A percentile compares a stretch with the other conserved stretches of the same genome.
Conservation (phyloP, 225 moss, liverwort and hornwort genomes). For the Climacium dendroides region DNA sequence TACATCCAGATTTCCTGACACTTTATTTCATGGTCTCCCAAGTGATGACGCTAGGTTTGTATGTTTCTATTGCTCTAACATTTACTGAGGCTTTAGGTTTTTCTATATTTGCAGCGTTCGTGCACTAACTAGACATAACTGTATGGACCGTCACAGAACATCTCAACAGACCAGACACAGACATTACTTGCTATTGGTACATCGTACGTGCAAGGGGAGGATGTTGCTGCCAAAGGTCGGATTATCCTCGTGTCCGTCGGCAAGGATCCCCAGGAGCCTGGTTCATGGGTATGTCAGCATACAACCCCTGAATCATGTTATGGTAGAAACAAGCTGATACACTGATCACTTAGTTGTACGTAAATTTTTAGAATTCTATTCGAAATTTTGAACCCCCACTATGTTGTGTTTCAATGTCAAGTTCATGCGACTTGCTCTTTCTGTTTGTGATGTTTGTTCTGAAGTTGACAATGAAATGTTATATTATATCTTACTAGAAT, state of each 20-base stretch:
- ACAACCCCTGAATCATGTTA: not conserved
- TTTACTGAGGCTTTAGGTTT: not conserved
- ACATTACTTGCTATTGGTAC: conserved; percentile 92
- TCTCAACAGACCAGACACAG: conserved; percentile 61
- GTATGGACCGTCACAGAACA: conserved; percentile 26
- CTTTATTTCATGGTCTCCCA: not conserved
- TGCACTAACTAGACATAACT: not conserved
- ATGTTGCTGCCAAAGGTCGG: conserved; percentile 90
- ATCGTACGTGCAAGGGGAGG: conserved; percentile 95
- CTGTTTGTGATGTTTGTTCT: not conserved
- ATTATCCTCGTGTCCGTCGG: conserved; percentile 84
- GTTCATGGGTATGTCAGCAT: conserved; percentile 33
- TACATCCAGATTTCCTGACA: not conserved
- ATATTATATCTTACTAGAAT: not conserved
- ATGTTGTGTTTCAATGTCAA: not conserved
- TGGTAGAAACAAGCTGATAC: not conserved
- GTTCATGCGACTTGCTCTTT: not conserved
- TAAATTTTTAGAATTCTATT: not conserved
- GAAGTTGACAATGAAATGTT: not conserved
- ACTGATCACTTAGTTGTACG: not conserved
- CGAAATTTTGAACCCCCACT: not conserved
- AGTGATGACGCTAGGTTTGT: not conserved
- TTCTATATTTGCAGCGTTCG: not conserved
- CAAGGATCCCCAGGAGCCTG: conserved; percentile 52
- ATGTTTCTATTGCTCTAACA: not conserved